Evolutionary conservation across 2,329 filamentous ascomycete genomes (phyloP).

Genomic region (Fusarium tricinctum): DNA sequence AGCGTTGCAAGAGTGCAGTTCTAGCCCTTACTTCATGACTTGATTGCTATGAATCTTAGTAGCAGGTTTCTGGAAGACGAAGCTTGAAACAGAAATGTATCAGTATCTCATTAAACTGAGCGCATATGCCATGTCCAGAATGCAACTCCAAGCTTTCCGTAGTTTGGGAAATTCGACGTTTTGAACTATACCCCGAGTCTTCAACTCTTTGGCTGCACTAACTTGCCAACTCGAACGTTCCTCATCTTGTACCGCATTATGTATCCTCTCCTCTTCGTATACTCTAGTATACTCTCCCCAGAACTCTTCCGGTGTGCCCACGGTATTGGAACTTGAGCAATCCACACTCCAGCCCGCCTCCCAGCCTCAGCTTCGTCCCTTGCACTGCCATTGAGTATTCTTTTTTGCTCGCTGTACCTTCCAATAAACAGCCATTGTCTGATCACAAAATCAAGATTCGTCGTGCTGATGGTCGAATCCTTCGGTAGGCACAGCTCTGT

Average conservation of each 20-base stretch:
- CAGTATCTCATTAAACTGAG: too few relatives aligned
- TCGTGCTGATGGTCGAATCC: fast-evolving
- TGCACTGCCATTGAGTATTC: fast-evolving
- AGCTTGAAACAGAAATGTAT: too few relatives aligned
- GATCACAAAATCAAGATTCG: neutral
- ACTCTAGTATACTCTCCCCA: fast-evolving
- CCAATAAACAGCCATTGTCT: neutral
- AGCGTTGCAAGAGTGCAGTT: too few relatives aligned
- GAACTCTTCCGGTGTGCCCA: fast-evolving
- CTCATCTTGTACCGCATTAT: fast-evolving
- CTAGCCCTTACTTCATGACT: too few relatives aligned
- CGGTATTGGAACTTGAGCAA: neutral
- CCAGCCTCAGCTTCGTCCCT: fast-evolving
- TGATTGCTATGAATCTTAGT: too few relatives aligned
- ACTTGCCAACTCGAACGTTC: neutral
- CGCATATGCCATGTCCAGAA: too few relatives aligned
- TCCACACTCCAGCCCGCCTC: neutral
- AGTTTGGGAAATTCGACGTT: too few relatives aligned
- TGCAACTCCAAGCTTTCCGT: too few relatives aligned
- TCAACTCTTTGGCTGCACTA: neutral
- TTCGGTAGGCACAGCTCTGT: neutral
- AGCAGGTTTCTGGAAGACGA: too few relatives aligned
- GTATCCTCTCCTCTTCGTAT: neutral
- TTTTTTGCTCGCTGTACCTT: fast-evolving
- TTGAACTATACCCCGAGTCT: too few relatives aligned